These are phyloP conservation scores for Xylariaceae sp. DNA, from an alignment of 2,329 filamentous ascomycete genomes.

Conservation along the genomic window DNA sequence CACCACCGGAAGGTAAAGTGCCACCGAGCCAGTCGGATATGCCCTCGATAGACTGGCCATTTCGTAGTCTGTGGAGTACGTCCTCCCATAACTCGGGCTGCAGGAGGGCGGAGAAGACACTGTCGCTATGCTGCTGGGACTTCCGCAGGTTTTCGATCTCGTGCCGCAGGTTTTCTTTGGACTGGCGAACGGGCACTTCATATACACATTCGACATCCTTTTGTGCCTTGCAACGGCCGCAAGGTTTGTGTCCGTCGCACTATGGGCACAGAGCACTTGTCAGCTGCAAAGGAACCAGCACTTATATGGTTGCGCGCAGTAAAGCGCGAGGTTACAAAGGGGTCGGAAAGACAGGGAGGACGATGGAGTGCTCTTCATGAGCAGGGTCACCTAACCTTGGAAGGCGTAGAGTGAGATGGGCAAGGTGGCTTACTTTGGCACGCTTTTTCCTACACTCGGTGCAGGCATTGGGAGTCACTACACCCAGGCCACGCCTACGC, in stretches of 20 bases:
- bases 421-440: constrained; percentile 48
- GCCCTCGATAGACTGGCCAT: constrained; percentile 51
- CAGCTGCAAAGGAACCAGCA: not conserved
- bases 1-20: constrained; percentile 31
- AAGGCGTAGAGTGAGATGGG: not conserved
- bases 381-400: not conserved
- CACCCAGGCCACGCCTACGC: constrained; percentile 51
- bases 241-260: constrained; percentile 60
- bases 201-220: constrained; percentile 58
- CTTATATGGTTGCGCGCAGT: not conserved
- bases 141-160: constrained; percentile 58
- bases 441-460: constrained; percentile 62
- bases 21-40: constrained; percentile 55
- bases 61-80: constrained; percentile 51
- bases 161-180: constrained; percentile 58
- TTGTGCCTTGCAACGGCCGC: constrained; percentile 53
- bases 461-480: constrained; percentile 60
- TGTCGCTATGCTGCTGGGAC: constrained; percentile 54
- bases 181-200: constrained; percentile 61
- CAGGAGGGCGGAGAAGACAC: constrained; percentile 53
- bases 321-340: not conserved
- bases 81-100: constrained; percentile 53
- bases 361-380: not conserved
- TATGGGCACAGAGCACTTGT: not conserved
- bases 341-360: constrained; percentile 1